Evolutionary conservation across 2,329 filamentous ascomycete genomes (phyloP), one percentile per base, ranked within the genome.

Genomic region (Plenodomus biglobosus): DNA sequence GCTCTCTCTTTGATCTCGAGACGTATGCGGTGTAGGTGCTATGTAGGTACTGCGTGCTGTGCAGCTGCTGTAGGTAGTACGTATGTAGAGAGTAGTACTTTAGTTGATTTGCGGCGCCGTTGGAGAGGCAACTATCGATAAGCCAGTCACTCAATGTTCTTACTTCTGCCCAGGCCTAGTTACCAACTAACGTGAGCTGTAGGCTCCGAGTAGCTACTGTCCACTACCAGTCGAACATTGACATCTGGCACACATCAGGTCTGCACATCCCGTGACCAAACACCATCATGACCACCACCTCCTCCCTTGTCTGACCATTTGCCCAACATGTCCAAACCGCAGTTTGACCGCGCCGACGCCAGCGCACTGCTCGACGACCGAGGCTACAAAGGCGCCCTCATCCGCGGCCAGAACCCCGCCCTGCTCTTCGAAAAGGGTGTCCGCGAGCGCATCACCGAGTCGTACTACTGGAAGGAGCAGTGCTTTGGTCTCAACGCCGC

Each of bases 401-500:
- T 94, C 55, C 91, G 92, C 70, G 91, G 91, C 52, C 87, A 95
- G 66, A 96, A 96, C 75, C 92, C 92, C 1, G 89, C 91, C n/a
- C 92, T 88, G 3, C 88, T 97, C 51, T 88, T 97, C 81, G 92
- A 97, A 73, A 96, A 95, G 72, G 88, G 91, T 35, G 90, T 96
- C 58, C 88, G 89, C 68, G 94, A 99, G 75, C 91, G 94, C 68
- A 96, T 99, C 73, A 85, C 92, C 60, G 91, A 96, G 68, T 90
- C 85, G 44, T 95, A 96, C 76, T 99, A 96, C 78, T 99, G 91
- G 88, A 96, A 96, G 74, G 94, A 97, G 75, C 92, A 96, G 76
- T 96, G 94, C 72, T 99, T 97, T 74, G 94, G 88, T 36, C 80
- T 99, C 57, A 99, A 97, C 76, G 82, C 83, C 3, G 85, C 85